These are phyloP conservation scores for Quercus tomentella DNA, from an alignment of 331 rosid genomes.

Conservation along the genomic window DNA sequence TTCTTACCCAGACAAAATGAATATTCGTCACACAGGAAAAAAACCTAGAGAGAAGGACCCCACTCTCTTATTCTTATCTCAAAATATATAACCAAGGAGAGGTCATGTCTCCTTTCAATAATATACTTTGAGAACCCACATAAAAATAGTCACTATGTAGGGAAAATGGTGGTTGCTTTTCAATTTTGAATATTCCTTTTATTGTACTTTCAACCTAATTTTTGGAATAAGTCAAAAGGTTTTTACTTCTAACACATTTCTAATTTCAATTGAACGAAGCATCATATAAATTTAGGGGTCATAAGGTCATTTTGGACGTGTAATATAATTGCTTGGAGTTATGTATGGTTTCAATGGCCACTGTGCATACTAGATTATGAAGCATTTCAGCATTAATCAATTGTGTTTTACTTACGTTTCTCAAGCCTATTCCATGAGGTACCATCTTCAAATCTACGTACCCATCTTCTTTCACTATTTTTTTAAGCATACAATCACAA, in stretches of 20 bases:
- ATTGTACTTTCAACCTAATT: slow-evolving; percentile 45
- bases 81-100: slow-evolving; percentile 30
- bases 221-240: slow-evolving; percentile 34
- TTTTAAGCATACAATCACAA: background rate
- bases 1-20: slow-evolving; percentile 58
- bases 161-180: slow-evolving; percentile 58
- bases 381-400: no score
- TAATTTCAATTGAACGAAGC: background rate
- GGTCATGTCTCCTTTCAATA: slow-evolving; percentile 42
- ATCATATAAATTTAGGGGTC: background rate
- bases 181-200: slow-evolving; percentile 56
- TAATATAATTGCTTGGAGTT: no score
- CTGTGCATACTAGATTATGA: no score
- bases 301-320: no score
- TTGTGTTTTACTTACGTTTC: no score
- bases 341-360: no score
- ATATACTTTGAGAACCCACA: slow-evolving; percentile 42
- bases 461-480: background rate
- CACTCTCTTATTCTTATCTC: slow-evolving; percentile 35
- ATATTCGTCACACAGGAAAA: slow-evolving; percentile 43
- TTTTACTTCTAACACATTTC: slow-evolving; percentile 12
- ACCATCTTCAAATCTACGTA: background rate
- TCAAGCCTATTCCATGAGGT: background rate
- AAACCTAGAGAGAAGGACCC: slow-evolving; percentile 34
- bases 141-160: slow-evolving; percentile 23